These are phyloP conservation scores for Chalciporus sphaerocephalus DNA, from an alignment of 768 basidiomycete genomes.

Conservation along the genomic window DNA sequence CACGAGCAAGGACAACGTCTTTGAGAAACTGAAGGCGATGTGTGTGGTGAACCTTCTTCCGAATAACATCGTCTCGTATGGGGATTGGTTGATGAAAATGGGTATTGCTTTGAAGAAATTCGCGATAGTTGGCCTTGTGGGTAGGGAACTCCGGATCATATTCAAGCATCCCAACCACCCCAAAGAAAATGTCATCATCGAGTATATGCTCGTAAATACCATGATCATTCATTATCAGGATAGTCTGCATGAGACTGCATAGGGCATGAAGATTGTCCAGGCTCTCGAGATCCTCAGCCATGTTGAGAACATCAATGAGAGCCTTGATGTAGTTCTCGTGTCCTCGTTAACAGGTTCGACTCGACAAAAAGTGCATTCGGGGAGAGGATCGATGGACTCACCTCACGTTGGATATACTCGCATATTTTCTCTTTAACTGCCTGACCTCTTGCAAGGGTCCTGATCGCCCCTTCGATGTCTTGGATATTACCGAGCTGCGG, in stretches of 20 bases:
- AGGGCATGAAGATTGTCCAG: conserved; percentile 86
- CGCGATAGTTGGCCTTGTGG: conserved; percentile 96
- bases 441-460: conserved; percentile 67
- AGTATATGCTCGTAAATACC: conserved; percentile 91
- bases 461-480: conserved; percentile 78
- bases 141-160: conserved; percentile 96
- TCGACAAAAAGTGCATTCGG: background rate
- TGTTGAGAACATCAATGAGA: conserved; percentile 77
- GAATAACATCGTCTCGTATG: conserved; percentile 69
- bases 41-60: conserved; percentile 91
- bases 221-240: conserved; percentile 93
- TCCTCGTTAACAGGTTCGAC: conserved; percentile 3
- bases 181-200: conserved; percentile 87
- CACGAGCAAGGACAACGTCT: conserved; percentile 94
- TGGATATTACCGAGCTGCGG: conserved; percentile 74
- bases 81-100: conserved; percentile 86
- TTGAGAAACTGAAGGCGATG: conserved; percentile 97
- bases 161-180: conserved; percentile 94
- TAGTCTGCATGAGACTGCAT: conserved; percentile 90
- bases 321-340: conserved; percentile 81
- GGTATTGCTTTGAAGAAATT: conserved; percentile 80
- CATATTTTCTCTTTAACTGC: conserved; percentile 78
- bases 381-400: conserved; percentile 34
- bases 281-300: conserved; percentile 91
- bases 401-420: conserved; percentile 83